Evolutionary conservation across 768 basidiomycete genomes (phyloP).

Genomic region (Boletus rubropictus): DNA sequence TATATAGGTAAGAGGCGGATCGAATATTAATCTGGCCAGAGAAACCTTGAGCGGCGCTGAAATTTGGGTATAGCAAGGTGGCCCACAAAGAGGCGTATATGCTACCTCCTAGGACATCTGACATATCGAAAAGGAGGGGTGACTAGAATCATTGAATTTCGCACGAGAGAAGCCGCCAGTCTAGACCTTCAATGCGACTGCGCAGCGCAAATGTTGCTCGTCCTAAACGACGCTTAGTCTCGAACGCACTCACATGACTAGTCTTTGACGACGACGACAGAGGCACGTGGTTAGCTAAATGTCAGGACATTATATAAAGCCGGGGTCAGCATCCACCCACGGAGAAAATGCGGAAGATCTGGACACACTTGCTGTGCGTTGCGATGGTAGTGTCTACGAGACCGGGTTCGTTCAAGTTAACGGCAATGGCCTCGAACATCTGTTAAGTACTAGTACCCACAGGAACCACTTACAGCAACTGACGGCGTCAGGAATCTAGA

Average conservation of each 20-base stretch:
- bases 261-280: not conserved
- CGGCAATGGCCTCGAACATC: slow-evolving; percentile 7
- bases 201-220: not conserved
- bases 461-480: not conserved
- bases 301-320: not conserved
- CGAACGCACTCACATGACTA: not conserved
- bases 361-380: slow-evolving; percentile 9
- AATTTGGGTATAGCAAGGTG: not conserved
- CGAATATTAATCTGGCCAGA: not conserved
- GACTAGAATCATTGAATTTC: not conserved
- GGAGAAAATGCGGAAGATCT: slow-evolving; percentile 1
- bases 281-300: not conserved
- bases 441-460: not conserved
- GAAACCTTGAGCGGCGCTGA: not conserved
- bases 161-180: not conserved
- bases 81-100: not conserved
- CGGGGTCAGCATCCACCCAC: not conserved
- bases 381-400: too few relatives aligned
- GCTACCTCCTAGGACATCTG: not conserved
- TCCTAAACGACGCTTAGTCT: too few relatives aligned
- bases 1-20: slow-evolving; percentile 9
- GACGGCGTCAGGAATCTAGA: slow-evolving; percentile 6
- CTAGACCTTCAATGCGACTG: too few relatives aligned
- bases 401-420: not conserved
- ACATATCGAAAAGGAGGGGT: not conserved